Evolutionary conservation across 1,139 yeast species (phyloP), one percentile per base, ranked within the genome.

Genomic region (Spathaspora sp.): DNA sequence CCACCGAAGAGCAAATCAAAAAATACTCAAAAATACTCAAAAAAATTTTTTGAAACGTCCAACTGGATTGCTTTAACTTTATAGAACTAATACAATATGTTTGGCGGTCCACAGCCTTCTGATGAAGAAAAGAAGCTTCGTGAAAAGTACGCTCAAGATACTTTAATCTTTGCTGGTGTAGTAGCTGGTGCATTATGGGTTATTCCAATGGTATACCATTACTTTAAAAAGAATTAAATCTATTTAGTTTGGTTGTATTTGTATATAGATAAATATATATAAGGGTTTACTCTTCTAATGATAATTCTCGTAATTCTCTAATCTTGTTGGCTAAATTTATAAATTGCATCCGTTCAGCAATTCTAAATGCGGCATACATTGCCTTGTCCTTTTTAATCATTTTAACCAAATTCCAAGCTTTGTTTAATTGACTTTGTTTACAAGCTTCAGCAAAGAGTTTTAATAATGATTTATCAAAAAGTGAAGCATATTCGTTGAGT

Each of bases 131-230:
- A 83, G 72, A 82, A 81, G 61, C 68, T 80, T 47, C 91, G 85
- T 67, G 87, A 86, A 64, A 78, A 82, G 58, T 81, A 78, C 62
- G 84, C 95, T 50, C 72, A 75, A 61, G 77, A 78, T 55, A 86
- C 89, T 46, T 70, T 90, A 59, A 73, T 73, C 60, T 76, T 79
- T 52, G 90, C 96, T 42, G 84, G 85, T 49, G 68, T 79, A 57
- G 70, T 86, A 51, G 95, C 95, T 47, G 84, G 85, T 52, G 84
- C 87, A 38, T 78, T 90, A 59, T 90, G 96, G 96, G 62, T 78
- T 44, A 71, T 87, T 47, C 91, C 91, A 55, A 75, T 85, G 47
- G 68, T 82, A 47, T 72, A 76, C 71, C 85, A 84, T 61, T 82
- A 76, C 55, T 64, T 81, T 58, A 81, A 73, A 66, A 81, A 73